Conservation (phyloP, 2,329 filamentous ascomycete genomes). For the Trichophyton simii region DNA sequence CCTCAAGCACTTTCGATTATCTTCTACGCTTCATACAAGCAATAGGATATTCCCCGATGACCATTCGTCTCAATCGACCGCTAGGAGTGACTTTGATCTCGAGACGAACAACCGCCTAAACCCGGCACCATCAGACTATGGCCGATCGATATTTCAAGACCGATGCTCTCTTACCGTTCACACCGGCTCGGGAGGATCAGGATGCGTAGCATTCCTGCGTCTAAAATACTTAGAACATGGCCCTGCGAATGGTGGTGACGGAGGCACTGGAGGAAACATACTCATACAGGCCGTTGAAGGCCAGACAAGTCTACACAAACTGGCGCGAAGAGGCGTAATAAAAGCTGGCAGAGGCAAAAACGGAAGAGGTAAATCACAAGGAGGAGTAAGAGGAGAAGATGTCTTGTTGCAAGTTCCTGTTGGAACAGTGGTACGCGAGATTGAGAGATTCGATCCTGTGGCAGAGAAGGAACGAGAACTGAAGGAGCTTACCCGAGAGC, state of each 20-base stretch:
- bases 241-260: conserved; percentile 88
- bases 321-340: conserved; percentile 59
- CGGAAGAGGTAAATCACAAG: conserved; percentile 37
- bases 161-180: conserved; percentile 65
- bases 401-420: conserved; percentile 81
- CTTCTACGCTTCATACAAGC: neutral
- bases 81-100: neutral
- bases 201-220: conserved; percentile 85
- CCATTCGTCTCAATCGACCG: conserved; percentile 6
- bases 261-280: conserved; percentile 78
- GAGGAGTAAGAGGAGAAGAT: conserved; percentile 72
- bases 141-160: conserved; percentile 72
- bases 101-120: conserved; percentile 50
- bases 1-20: conserved; percentile 10
- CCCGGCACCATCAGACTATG: conserved; percentile 72
- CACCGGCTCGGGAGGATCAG: conserved; percentile 73
- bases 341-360: conserved; percentile 35
- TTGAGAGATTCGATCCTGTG: conserved; percentile 64
- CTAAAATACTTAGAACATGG: conserved; percentile 84
- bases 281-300: conserved; percentile 89
- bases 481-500: conserved; percentile 19
- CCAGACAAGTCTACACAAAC: conserved; percentile 85
- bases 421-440: conserved; percentile 77
- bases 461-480: conserved; percentile 47
- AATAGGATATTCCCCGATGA: neutral